phyloP scores from a whole-genome alignment of 352 stramenopile genomes.

The Phytophthora meadii region DNA sequence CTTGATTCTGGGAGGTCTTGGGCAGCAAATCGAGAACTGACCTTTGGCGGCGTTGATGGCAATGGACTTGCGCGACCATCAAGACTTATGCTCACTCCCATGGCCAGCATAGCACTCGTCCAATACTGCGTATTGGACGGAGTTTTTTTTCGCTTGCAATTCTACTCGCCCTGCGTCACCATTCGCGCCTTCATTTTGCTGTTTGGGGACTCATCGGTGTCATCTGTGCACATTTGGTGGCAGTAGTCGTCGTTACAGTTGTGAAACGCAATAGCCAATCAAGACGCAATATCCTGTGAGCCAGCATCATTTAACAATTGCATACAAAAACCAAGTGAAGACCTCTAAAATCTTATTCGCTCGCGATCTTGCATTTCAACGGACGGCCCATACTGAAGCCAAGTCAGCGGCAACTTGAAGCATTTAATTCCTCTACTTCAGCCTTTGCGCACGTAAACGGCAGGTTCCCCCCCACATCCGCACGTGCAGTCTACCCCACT shows the following conservation, averaged over 20 bases:
- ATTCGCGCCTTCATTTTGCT: not conserved
- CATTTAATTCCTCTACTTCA: conserved; percentile 14
- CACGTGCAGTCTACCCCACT: conserved; percentile 42
- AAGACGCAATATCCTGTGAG: conserved; percentile 23
- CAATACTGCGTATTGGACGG: conserved; percentile 22
- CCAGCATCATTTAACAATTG: conserved; percentile 7
- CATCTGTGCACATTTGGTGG: not conserved
- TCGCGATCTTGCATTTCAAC: conserved; percentile 39
- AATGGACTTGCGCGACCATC: conserved; percentile 4
- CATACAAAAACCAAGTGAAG: conserved; percentile 15
- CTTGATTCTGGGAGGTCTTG: conserved; percentile 1
- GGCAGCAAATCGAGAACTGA: conserved; percentile 6
- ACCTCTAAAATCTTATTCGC: conserved; percentile 4
- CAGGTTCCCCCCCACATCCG: conserved; percentile 30
- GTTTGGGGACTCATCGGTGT: not conserved
- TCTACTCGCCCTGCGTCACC: not conserved
- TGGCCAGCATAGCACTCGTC: conserved; percentile 5
- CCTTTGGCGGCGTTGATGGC: not conserved
- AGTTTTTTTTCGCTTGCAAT: not conserved
- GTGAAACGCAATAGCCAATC: conserved; percentile 33
- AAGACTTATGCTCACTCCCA: not conserved
- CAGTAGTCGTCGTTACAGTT: not conserved
- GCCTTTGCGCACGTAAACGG: conserved; percentile 42
- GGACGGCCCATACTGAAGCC: conserved; percentile 18
- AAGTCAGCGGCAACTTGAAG: conserved; percentile 40